Base-by-base conservation (phyloP, 345 rosid genomes). In the Gossypium mustelinum region DNA sequence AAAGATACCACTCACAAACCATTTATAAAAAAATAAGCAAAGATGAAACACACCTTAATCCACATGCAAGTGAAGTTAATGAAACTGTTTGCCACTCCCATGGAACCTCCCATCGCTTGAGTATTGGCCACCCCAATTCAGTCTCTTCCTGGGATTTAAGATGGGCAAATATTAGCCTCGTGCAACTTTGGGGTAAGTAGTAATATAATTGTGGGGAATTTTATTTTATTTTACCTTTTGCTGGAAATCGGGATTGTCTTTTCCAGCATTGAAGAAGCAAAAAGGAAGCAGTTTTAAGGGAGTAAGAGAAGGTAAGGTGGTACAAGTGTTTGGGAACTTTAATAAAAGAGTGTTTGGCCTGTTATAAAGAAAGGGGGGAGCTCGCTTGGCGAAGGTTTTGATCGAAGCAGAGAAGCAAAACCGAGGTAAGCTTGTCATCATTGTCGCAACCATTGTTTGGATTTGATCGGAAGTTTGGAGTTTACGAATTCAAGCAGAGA, bases 11-110 rank as follows among this genome's bases (percentile, higher is more conserved):
- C 0, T 4, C 7, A 66, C 54, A 24, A 45, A 22, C 22, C 22
- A 25, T 67, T 68, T 68, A 13, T 0, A 14, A 48, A 48, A 0
- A 29, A 22, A 22, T 22, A 22, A 57, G n/a, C 12, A 2, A 22
- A 18, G 13, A 67, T 8, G 10, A 69, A 89, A 59, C 83, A 89
- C 60, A 70, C 98, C 98, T 90, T 79, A 94, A 79, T 79, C 87
- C 98, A 76, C 98, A 94, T 66, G 98, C 95, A 63, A 94, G 85
- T 22, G 90, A 90, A 25, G 98, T 92, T 75, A 94, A 84, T 7
- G 94, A 89, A 82, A 84, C 88, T 48, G 97, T 90, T 74, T 86
- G 70, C 98, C 98, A 92, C 68, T 82, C 81, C 97, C 98, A 94
- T 14, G 98, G 98, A 55, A 89, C 97, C 54, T 94, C 90, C 98